Evolutionary conservation across 73 alveolate species (phyloP).

Genomic region (Symbiodinium pilosum): DNA sequence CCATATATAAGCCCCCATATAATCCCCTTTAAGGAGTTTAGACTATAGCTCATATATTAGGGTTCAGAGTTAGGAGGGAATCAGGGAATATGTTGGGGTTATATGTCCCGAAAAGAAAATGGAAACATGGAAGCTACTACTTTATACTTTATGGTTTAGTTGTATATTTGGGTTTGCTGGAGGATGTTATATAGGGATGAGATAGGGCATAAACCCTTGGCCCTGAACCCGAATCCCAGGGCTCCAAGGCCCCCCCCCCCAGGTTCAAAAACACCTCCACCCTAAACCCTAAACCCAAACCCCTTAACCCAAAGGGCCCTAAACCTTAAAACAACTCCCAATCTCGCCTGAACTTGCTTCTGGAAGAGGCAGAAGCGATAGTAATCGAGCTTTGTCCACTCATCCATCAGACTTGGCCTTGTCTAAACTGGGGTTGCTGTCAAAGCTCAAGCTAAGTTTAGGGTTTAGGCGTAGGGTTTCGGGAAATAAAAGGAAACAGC

Average conservation of each 20-base stretch:
- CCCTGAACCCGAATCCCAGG: not conserved
- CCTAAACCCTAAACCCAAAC: not conserved
- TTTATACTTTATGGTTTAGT: no score
- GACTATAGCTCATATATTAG: no score
- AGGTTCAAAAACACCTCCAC: not conserved
- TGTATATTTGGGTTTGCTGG: no score
- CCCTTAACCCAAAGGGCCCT: not conserved
- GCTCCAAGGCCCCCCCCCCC: not conserved
- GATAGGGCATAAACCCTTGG: not conserved
- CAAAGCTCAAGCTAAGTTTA: not conserved
- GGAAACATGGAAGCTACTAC: no score
- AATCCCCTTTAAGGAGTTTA: no score
- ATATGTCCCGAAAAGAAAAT: no score
- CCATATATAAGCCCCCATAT: no score
- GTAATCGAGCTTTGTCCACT: constrained; percentile 83
- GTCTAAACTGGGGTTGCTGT: no score
- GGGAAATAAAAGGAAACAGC: no score
- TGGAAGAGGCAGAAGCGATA: constrained; percentile 88
- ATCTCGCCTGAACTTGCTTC: constrained; percentile 57
- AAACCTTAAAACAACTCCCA: not conserved
- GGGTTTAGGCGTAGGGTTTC: not conserved
- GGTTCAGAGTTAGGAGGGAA: no score
- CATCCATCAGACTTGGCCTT: constrained; percentile 65
- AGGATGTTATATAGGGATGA: no score
- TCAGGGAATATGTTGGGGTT: no score